Evolutionary conservation across 2,329 filamentous ascomycete species (phyloP), one percentile per base, ranked within the genome.

Genomic region (Colletotrichum shisoi): DNA sequence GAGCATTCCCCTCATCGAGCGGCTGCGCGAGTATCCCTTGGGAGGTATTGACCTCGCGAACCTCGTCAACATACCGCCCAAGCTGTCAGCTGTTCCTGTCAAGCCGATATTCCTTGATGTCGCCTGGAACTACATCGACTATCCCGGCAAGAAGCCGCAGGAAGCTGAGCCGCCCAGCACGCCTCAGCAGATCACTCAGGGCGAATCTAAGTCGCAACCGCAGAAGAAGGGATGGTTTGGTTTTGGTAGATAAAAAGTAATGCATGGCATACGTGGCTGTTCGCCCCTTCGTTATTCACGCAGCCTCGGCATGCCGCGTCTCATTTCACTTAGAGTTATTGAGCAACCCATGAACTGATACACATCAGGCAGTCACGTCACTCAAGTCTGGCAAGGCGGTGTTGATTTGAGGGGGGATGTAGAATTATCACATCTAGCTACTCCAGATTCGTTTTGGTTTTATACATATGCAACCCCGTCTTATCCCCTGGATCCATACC

Each of bases 41-140:
- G 86, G 85, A 31, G 87, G 86, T 39, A 86, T 93, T 11, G 89
- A 97, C 75, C 82, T 97, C 31, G 83, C 83, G 48, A 94, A 94
- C 71, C 81, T 99, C 31, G 94, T 98, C 53, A 86, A 89, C 4
- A 97, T 94, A 77, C 95, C 95, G 13, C 94, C 94, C 1, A 91
- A 89, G 75, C 81, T 97, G 71, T 88, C 92, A 69, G 85, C 91
- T 1, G 88, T 98, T 45, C 93, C 95, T 0, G 90, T 97, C 59
- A 99, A 99, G 82, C 95, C 95, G 34, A 84, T 98, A 40, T 98
- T 98, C 83, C 87, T 98, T 67, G 95, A 99, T 75, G 90, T 97
- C 8, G 95, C 95, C 11, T 99, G 93, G 91, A 98, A 98, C 76
- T 98, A 97, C 76, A 94, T 99, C 69, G 88, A 93, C 56, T 99